Percentiles rank a stretch among this genome's conserved stretches.
phyloP scores from a whole-genome alignment of 2,329 filamentous ascomycete genomes.

The Diaporthe sp. region DNA sequence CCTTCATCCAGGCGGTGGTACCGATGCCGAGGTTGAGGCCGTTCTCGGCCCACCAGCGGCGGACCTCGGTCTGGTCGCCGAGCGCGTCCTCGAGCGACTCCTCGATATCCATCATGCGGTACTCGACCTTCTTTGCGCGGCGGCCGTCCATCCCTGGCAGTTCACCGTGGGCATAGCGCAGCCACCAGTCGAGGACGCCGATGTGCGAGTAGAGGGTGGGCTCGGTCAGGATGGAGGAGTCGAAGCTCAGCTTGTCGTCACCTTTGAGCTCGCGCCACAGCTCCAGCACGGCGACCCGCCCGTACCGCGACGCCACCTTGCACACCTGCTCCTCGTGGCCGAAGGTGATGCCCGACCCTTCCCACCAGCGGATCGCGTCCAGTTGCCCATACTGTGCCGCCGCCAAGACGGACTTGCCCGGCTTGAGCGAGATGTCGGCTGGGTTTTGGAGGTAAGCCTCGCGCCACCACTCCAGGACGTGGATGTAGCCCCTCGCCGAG shows the following conservation, averaged over 20 bases:
- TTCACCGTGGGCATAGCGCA: constrained; percentile 72
- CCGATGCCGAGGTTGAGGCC: constrained; percentile 85
- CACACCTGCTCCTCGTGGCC: constrained; percentile 86
- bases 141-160: constrained; percentile 67
- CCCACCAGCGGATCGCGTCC: constrained; percentile 89
- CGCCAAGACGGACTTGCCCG: constrained; percentile 86
- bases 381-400: constrained; percentile 87
- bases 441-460: constrained; percentile 74
- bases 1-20: constrained; percentile 92
- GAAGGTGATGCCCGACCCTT: constrained; percentile 82
- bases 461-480: constrained; percentile 95
- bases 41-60: constrained; percentile 90
- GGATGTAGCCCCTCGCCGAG: constrained; percentile 85
- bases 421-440: constrained; percentile 72
- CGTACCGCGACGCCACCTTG: constrained; percentile 87
- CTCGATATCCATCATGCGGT: constrained; percentile 95
- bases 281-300: constrained; percentile 86
- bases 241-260: constrained; percentile 61
- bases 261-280: constrained; percentile 84
- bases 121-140: constrained; percentile 82
- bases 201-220: constrained; percentile 91
- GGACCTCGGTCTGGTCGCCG: constrained; percentile 77
- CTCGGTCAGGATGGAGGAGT: constrained; percentile 72
- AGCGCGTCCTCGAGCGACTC: constrained; percentile 93
- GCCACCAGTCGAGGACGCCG: constrained; percentile 93